Evolutionary conservation across 345 rosid species (phyloP), one percentile per base, ranked within the genome.

Genomic region (Salix brachista): DNA sequence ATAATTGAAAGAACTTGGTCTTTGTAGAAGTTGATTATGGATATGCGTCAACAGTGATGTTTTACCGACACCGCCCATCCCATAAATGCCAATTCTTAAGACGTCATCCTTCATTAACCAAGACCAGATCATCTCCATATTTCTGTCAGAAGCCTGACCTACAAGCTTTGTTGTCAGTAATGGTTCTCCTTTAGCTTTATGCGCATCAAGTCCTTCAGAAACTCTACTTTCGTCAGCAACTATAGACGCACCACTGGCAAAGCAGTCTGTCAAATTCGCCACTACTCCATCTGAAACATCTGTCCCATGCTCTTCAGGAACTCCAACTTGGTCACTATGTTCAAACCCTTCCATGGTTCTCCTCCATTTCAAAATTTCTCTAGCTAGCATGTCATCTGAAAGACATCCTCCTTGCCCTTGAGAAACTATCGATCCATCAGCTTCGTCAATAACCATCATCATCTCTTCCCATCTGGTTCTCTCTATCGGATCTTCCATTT

Each of bases 1-100:
- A 12, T 25, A 21, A 58, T 30, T 32, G 25, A 56, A 67, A 17
- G 39, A 5, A 6, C 18, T 36, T 1, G 52, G 60, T 12, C 3
- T 32, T n/a, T 4, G 6, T n/a, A 73, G 16, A 36, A 79, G 48
- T 25, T 28, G 14, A 6, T 68, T 79, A 60, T 73, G 25, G 34
- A 73, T 42, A 44, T 73, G 73, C 10, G 60, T 73, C 12, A 65
- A 37, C 19, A 79, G 18, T 52, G 54, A 48, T 14, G 81, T 73
- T 68, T 79, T 79, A n/a, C 81, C 81, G 1, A 42, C 65, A 28
- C 75, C 82, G 3, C 58, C 78, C 78, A 61, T 79, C 28, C 78
- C 82, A 68, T 39, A 74, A 23, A 79, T 62, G 28, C 82, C 78
- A 61, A 79, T 36, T 3, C 25, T 52, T 19, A 25, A 34, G n/a